A percentile compares a stretch with the other conserved stretches of the same genome.
These are phyloP conservation scores for Phaeoacremonium minimum DNA, from an alignment of 2,329 filamentous ascomycete species.

Conservation along the genomic window DNA sequence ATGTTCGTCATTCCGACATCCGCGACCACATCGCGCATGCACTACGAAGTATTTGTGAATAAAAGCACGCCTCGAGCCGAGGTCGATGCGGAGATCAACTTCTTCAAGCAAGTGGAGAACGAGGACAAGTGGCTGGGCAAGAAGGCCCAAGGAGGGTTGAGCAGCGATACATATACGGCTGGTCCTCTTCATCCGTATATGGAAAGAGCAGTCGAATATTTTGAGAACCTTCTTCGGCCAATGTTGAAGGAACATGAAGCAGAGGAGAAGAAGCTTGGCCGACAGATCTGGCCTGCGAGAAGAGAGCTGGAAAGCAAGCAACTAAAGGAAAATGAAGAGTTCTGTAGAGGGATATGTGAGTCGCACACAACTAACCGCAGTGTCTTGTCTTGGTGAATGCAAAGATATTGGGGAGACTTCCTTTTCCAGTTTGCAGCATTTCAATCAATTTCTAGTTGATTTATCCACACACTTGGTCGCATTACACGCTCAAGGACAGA, in stretches of 20 bases:
- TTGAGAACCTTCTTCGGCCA: background rate
- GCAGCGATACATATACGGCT: conserved; percentile 43
- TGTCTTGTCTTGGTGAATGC: no score
- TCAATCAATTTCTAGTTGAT: no score
- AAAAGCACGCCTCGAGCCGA: conserved; percentile 38
- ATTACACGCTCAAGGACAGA: no score
- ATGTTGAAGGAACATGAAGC: background rate
- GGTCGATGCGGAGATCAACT: conserved; percentile 38
- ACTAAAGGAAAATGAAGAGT: no score
- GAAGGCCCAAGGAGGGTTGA: conserved; percentile 43
- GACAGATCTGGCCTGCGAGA: background rate
- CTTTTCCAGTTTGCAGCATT: no score
- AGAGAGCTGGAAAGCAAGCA: no score
- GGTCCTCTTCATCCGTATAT: conserved; percentile 47
- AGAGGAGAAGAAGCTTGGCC: background rate
- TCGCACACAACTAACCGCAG: no score
- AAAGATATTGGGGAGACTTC: no score
- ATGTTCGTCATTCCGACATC: conserved; percentile 43
- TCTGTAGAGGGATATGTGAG: no score
- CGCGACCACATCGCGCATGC: conserved; percentile 35
- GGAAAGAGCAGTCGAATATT: conserved; percentile 28
- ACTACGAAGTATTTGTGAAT: conserved; percentile 48
- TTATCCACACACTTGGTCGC: no score
- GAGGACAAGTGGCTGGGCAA: conserved; percentile 49
- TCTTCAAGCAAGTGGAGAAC: conserved; percentile 46